Percentiles rank a stretch among this genome's conserved stretches.
phyloP scores from a whole-genome alignment of 371 early-diverging fungal genomes.

The Apophysomyces trapeziformis region DNA sequence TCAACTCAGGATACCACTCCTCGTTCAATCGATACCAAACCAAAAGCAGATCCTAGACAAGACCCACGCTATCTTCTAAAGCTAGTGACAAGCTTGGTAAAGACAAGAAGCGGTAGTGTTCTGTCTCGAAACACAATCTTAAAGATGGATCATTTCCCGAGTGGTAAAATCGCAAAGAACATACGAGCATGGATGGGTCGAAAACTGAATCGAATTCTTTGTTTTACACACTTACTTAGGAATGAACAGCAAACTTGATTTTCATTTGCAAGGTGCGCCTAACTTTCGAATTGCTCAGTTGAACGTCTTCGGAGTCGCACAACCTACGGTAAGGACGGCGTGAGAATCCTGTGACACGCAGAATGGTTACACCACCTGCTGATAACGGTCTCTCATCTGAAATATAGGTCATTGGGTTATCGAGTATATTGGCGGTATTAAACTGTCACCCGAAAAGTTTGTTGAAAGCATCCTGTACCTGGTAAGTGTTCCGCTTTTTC shows the following conservation, averaged over 20 bases:
- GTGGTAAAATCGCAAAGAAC: constrained; percentile 29
- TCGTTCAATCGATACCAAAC: background rate
- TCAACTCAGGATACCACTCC: constrained; percentile 6
- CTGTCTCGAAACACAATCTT: constrained; percentile 63
- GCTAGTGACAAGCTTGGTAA: constrained; percentile 42
- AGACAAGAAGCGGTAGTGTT: constrained; percentile 60
- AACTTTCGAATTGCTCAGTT: constrained; percentile 71
- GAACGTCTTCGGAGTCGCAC: constrained; percentile 72
- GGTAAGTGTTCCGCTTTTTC: constrained; percentile 27
- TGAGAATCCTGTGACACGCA: constrained; percentile 7
- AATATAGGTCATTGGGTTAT: constrained; percentile 57
- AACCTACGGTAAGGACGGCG: constrained; percentile 58
- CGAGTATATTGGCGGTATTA: constrained; percentile 65
- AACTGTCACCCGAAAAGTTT: constrained; percentile 55
- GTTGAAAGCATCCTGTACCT: constrained; percentile 40
- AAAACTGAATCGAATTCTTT: too few relatives aligned
- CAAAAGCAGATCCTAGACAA: constrained; percentile 1
- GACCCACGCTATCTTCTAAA: constrained; percentile 36
- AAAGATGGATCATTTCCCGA: constrained; percentile 72
- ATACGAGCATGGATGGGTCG: too few relatives aligned
- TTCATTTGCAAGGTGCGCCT: constrained; percentile 73
- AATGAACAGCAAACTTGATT: constrained; percentile 61
- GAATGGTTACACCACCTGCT: background rate
- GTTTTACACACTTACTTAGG: constrained; percentile 25
- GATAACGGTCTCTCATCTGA: background rate